Evolutionary conservation across 2,329 filamentous ascomycete species (phyloP), one percentile per base, ranked within the genome.

Genomic region (Aspergillus sp.): DNA sequence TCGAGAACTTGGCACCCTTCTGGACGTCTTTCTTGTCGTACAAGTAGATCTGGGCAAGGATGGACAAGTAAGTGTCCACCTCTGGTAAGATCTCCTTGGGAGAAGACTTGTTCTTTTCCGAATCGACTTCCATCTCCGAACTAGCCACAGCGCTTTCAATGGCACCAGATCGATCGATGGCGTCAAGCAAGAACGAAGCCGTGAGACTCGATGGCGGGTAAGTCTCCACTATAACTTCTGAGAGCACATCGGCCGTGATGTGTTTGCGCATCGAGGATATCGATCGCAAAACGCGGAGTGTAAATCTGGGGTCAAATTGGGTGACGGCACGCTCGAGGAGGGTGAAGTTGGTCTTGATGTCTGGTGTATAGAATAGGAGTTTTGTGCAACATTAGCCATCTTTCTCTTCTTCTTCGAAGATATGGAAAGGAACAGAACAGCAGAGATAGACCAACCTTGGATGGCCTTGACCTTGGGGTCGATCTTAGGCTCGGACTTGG

Each of bases 201-300:
- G 82, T 81, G 53, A 77, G 73, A 56, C 81, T 85, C 35, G 84
- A 84, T 47, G 79, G 70, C 47, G 84, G 78, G 69, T 90, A 95
- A 38, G 86, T 90, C 61, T 94, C 85, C 59, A 83, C 82, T 63
- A 95, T 86, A 61, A 86, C 85, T 69, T 88, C 83, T 44, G 84
- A 81, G 57, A 96, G 77, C 58, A 95, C 84, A 59, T 91, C 87
- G 49, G 87, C 81, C 12, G 85, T 88, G 58, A 95, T 79, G 57
- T 88, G 83, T 78, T 97, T 97, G 68, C 93, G 89, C 68, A 97
- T 84, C 47, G 90, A 90, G 37, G 93, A 95, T 74, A 97, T 95
- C 60, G 90, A 95, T 62, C 93, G 86, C 55, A 98, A 81, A 53
- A 93, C 93, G 65, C 93, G 83, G 55, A 98, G 85, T 49, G 91